These are phyloP conservation scores for Darksidea phi DNA, from an alignment of 495 filamentous ascomycete genomes.

Conservation along the genomic window DNA sequence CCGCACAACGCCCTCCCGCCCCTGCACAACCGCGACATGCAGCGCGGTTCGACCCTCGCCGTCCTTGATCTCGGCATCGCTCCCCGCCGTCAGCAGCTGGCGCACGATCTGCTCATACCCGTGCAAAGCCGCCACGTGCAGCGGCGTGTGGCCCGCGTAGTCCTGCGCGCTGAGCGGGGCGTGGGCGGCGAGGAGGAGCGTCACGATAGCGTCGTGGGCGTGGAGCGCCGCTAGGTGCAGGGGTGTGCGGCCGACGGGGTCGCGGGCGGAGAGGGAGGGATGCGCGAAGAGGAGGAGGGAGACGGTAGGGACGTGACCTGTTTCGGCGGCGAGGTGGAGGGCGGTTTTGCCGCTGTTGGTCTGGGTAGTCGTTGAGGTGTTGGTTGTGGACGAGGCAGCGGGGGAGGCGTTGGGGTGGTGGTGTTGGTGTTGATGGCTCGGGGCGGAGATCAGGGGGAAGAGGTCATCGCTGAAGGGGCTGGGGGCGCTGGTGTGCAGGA, in stretches of 20 bases:
- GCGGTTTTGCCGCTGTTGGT: conserved; percentile 13
- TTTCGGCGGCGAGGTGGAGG: conserved; percentile 21
- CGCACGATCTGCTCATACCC: neutral
- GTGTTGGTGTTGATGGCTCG: conserved; percentile 44
- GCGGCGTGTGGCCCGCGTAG: neutral
- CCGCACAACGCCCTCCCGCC: neutral
- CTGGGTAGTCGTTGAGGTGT: neutral
- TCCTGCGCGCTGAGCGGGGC: neutral
- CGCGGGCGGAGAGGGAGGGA: neutral
- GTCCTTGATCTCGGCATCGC: neutral
- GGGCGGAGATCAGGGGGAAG: neutral
- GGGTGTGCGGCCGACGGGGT: neutral
- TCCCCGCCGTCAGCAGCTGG: neutral
- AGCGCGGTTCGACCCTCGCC: neutral
- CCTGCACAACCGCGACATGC: neutral
- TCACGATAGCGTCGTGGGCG: neutral
- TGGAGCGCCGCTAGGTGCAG: neutral
- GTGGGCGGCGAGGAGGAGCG: neutral
- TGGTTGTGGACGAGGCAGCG: neutral
- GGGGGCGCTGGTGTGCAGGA: neutral
- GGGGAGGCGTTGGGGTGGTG: neutral
- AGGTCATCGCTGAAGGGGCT: neutral
- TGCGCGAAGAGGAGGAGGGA: neutral
- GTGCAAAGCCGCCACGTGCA: neutral
- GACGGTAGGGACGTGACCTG: neutral